A percentile compares a stretch with the other conserved stretches of the same genome.
Conservation (phyloP, 345 rosid species). For the Eucalyptus rudis region DNA sequence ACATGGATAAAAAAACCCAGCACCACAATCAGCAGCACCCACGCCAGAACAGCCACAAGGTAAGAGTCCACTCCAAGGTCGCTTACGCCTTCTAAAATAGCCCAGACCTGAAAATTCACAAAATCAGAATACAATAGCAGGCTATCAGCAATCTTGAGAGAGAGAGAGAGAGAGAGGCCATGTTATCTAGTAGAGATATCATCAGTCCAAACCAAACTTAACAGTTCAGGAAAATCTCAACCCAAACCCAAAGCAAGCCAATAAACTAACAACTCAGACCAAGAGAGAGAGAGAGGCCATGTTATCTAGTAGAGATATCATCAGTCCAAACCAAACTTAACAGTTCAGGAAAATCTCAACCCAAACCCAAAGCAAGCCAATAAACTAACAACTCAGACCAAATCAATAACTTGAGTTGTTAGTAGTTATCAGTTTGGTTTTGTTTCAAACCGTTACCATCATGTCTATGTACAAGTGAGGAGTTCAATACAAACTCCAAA, state of each 20-base stretch:
- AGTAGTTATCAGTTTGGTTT: neutral
- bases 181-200: neutral
- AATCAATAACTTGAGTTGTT: neutral
- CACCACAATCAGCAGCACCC: slow-evolving; percentile 40
- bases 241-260: neutral
- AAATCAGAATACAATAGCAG: neutral
- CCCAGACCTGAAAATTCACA: slow-evolving; percentile 42
- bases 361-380: neutral
- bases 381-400: neutral
- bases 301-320: neutral
- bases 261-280: neutral
- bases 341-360: neutral
- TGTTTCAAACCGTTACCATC: neutral
- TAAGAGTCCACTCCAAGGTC: slow-evolving; percentile 49
- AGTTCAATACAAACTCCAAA: neutral
- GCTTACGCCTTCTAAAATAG: slow-evolving; percentile 47
- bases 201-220: neutral
- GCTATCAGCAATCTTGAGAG: neutral
- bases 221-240: neutral
- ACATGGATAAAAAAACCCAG: slow-evolving; percentile 67
- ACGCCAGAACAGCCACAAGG: slow-evolving; percentile 46
- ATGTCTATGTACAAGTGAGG: neutral
- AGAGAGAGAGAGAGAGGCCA: neutral
- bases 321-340: neutral
- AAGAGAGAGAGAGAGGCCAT: neutral